A percentile compares a stretch with the other conserved stretches of the same genome.
Evolutionary conservation across 345 rosid species (phyloP).

Genomic region (Rhodamnia argentea): DNA sequence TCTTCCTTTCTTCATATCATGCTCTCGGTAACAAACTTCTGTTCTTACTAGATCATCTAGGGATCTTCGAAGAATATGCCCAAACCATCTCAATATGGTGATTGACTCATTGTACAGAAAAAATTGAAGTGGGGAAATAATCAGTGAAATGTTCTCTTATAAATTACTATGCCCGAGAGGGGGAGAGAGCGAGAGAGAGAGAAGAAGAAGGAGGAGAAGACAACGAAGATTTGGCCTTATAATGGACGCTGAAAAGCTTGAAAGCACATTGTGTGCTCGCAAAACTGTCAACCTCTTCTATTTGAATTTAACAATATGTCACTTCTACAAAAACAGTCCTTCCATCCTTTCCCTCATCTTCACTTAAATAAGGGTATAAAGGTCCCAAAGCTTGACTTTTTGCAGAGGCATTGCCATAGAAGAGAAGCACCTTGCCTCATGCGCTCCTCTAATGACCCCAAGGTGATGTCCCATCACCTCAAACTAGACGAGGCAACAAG

Average conservation of each 20-base stretch:
- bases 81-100: background rate
- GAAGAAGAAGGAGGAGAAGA: background rate
- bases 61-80: no score
- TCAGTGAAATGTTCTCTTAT: background rate
- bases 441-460: background rate
- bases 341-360: background rate
- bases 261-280: background rate
- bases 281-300: background rate
- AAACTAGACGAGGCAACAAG: background rate
- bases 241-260: background rate
- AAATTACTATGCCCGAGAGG: background rate
- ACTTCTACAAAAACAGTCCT: background rate
- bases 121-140: background rate
- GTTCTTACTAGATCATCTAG: no score
- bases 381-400: background rate
- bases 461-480: background rate
- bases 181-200: background rate
- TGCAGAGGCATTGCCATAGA: background rate
- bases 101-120: background rate
- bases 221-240: background rate
- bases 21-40: no score
- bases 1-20: no score
- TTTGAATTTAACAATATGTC: background rate
- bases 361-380: background rate
- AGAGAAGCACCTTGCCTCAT: background rate